Evolutionary conservation across 2,329 filamentous ascomycete genomes (phyloP), one percentile per base, ranked within the genome.

Genomic region (Phialophora verrucosa): DNA sequence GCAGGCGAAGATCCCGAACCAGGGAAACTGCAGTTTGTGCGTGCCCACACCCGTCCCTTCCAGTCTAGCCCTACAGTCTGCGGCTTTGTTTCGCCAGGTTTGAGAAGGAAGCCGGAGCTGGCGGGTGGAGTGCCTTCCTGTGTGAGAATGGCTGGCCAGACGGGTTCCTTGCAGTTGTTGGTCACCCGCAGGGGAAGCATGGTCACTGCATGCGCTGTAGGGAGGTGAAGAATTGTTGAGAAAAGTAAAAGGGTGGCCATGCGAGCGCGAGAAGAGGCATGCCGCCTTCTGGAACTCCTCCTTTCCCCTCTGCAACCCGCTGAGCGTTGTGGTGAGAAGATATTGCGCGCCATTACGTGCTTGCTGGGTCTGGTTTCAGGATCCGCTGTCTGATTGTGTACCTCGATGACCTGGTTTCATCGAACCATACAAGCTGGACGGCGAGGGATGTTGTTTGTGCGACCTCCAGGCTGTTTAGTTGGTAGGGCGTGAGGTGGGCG

Each of bases 11-110:
- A 87, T 1, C 88, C 90, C 56, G 87, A 42, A 23, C 29, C 23
- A 25, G 71, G 89, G 87, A 93, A 92, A 47, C 86, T 91, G 79
- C 92, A 96, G 75, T 95, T 95, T 20, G 91, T 94, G 62, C 92
- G 84, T 12, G 88, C 92, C 92, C 91, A 95, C 31, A 95, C 82
- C 62, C 92, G 86, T 10, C 92, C 92, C 75, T 91, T 88, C 92
- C 91, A 96, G 71, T 92, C 87, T 58, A 85, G 81, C 11, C 88
- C 86, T 27, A 95, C 90, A 61, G 83, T 87, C 60, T 73, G 71
- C 67, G 93, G 80, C 50, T 84, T 84, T 67, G 78, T 85, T 62
- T 83, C 87, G 38, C 83, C 80, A 53, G 89, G 87, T 2, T 86
- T 76, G 42, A 94, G 83, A 73, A 87, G 83, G 74, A 94, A 95